Conservation (phyloP, 2,329 filamentous ascomycete species). For the Gliomastix tumulicola region DNA sequence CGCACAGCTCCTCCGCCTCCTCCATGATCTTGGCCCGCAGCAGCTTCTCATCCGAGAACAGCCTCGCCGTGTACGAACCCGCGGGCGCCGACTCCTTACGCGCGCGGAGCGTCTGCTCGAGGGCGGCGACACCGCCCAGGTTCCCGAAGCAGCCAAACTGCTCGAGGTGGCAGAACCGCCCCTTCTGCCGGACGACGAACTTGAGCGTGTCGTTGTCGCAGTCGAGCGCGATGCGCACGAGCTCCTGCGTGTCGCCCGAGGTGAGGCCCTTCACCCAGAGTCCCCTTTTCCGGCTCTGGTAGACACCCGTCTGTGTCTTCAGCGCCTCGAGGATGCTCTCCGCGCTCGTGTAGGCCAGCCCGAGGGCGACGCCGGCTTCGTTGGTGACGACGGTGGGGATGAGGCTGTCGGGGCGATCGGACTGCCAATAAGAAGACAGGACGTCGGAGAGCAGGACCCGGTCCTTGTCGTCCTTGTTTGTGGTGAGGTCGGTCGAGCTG, state of each 20-base stretch:
- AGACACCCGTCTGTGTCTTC: slow-evolving; percentile 72
- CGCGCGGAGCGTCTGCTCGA: slow-evolving; percentile 80
- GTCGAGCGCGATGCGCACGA: slow-evolving; percentile 78
- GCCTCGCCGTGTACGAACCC: slow-evolving; percentile 86
- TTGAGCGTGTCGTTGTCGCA: slow-evolving; percentile 91
- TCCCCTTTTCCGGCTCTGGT: slow-evolving; percentile 91
- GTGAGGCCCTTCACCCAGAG: slow-evolving; percentile 96
- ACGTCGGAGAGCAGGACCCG: slow-evolving; percentile 58
- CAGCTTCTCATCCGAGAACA: slow-evolving; percentile 89
- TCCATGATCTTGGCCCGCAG: slow-evolving; percentile 96
- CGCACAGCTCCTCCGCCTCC: slow-evolving; percentile 90
- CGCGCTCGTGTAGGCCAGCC: slow-evolving; percentile 88
- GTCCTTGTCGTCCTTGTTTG: slow-evolving; percentile 53
- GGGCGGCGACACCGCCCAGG: slow-evolving; percentile 69
- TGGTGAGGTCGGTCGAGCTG: slow-evolving; percentile 62
- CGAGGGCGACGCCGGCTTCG: slow-evolving; percentile 75
- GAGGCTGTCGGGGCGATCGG: slow-evolving; percentile 76
- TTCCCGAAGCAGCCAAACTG: slow-evolving; percentile 91
- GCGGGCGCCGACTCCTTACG: slow-evolving; percentile 77
- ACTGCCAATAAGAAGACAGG: slow-evolving; percentile 67
- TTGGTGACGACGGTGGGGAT: slow-evolving; percentile 89
- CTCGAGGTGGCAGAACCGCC: slow-evolving; percentile 88
- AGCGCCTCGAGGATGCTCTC: slow-evolving; percentile 86
- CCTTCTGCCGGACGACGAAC: slow-evolving; percentile 85
- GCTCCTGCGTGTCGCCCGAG: slow-evolving; percentile 87